Conservation (phyloP, 352 stramenopile species). For the Pilasporangium apinafurcum region DNA sequence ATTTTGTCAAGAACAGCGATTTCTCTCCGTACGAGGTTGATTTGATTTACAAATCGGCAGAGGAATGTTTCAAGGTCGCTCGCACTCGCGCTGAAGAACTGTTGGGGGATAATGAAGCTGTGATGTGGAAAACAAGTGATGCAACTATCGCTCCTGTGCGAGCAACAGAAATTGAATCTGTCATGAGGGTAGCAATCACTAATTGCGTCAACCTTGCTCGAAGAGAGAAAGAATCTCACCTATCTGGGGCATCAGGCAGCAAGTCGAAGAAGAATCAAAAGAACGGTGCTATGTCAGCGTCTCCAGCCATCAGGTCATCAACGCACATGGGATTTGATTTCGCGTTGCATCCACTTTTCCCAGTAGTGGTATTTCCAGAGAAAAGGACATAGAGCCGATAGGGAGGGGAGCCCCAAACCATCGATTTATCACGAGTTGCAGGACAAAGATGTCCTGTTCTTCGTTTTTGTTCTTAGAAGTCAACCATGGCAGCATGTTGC, state of each 20-base stretch:
- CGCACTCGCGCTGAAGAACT: conserved; percentile 46
- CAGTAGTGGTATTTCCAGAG: conserved; percentile 36
- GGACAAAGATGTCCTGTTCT: too few species aligned
- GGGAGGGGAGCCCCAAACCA: neutral
- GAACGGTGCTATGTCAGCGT: conserved; percentile 3
- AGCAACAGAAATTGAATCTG: conserved; percentile 45
- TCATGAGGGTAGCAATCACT: conserved; percentile 55
- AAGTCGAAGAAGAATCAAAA: conserved; percentile 20
- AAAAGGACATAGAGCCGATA: conserved; percentile 4
- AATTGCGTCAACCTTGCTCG: conserved; percentile 59
- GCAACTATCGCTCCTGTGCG: conserved; percentile 25
- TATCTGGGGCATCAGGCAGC: conserved; percentile 2
- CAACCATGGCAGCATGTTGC: too few species aligned
- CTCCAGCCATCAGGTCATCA: conserved; percentile 2
- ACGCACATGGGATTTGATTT: conserved; percentile 45
- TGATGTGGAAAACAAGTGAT: conserved; percentile 2
- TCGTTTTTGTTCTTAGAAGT: too few species aligned
- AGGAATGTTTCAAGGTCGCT: conserved; percentile 80
- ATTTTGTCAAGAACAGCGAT: conserved; percentile 73
- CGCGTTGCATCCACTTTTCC: conserved; percentile 62
- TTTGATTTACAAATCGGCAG: conserved; percentile 77
- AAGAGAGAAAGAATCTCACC: conserved; percentile 26
- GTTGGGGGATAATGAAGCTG: conserved; percentile 24
- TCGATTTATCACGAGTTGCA: neutral
- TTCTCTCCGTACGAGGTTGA: conserved; percentile 67